Percentiles rank a stretch among this genome's conserved stretches.
phyloP scores from a whole-genome alignment of 805 yeast species.

The Hagleromyces aurorensis region DNA sequence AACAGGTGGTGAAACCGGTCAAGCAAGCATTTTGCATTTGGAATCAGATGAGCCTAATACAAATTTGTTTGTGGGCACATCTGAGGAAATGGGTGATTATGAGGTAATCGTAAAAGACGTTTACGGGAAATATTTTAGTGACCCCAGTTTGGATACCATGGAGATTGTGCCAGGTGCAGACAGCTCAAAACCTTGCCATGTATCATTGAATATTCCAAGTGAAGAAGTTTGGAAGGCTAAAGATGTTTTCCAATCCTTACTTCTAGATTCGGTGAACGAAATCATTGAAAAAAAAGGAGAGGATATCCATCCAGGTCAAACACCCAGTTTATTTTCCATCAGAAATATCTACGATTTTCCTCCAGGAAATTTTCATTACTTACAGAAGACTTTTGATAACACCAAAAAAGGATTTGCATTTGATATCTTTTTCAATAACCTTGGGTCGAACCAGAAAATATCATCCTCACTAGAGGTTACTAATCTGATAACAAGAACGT shows the following conservation, averaged over 20 bases:
- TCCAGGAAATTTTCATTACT: conserved; percentile 66
- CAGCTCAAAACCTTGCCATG: conserved; percentile 54
- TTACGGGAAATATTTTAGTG: conserved; percentile 28
- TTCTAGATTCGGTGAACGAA: conserved; percentile 59
- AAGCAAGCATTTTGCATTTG: conserved; percentile 20
- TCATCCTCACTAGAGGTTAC: conserved; percentile 14
- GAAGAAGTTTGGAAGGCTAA: conserved; percentile 69
- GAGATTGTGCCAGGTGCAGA: conserved; percentile 38
- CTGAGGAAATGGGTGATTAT: conserved; percentile 64
- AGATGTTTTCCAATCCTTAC: conserved; percentile 61
- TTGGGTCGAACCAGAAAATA: conserved; percentile 36
- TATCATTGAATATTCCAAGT: conserved; percentile 63
- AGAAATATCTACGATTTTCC: conserved; percentile 50
- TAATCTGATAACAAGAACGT: conserved; percentile 15
- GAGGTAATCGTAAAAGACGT: conserved; percentile 52
- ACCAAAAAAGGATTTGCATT: conserved; percentile 48
- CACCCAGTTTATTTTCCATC: conserved; percentile 42
- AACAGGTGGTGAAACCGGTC: conserved; percentile 45
- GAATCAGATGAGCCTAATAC: conserved; percentile 23
- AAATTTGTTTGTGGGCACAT: conserved; percentile 38
- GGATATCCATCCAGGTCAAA: conserved; percentile 23
- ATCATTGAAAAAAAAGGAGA: conserved; percentile 23
- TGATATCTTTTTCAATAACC: conserved; percentile 53
- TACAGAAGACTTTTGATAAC: conserved; percentile 73
- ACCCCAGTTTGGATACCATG: conserved; percentile 25